Percentiles rank a stretch among this genome's conserved stretches.
Conservation (phyloP, 2,329 filamentous ascomycete species). For the Dactylellina leptospora region DNA sequence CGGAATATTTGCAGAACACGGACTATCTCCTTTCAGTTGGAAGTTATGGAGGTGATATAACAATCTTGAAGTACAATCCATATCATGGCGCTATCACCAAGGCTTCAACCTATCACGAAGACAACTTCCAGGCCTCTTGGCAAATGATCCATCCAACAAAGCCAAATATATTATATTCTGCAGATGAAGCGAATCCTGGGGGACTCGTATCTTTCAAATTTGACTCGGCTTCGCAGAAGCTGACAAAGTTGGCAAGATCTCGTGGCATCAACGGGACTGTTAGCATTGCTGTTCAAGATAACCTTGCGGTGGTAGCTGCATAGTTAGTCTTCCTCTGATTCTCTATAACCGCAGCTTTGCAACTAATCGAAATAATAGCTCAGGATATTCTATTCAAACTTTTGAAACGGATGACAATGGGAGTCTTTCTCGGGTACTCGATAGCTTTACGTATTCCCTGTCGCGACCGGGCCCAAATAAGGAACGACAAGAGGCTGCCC, state of each 20-base stretch:
- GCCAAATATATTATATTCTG: conserved; percentile 29
- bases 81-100: conserved; percentile 6
- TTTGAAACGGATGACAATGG: conserved; percentile 32
- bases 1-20: conserved; percentile 1
- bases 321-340: conserved; percentile 38
- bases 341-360: no score
- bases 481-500: conserved; percentile 67
- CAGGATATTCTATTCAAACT: conserved; percentile 32
- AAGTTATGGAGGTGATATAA: conserved; percentile 32
- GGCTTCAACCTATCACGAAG: conserved; percentile 24
- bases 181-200: conserved; percentile 40
- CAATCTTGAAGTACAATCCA: conserved; percentile 44
- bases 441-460: conserved; percentile 50
- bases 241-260: conserved; percentile 26
- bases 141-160: conserved; percentile 30
- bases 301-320: conserved; percentile 25
- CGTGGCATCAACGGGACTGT: conserved; percentile 49
- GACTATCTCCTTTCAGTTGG: conserved; percentile 34
- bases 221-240: conserved; percentile 6
- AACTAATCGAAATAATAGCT: background rate
- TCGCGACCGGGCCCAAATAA: conserved; percentile 45
- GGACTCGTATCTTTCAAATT: conserved; percentile 33
- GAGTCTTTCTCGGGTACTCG: conserved; percentile 26
- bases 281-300: conserved; percentile 29
- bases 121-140: conserved; percentile 37